These are phyloP conservation scores for Larix kaempferi DNA, from an alignment of 75 land plant species.

Conservation along the genomic window DNA sequence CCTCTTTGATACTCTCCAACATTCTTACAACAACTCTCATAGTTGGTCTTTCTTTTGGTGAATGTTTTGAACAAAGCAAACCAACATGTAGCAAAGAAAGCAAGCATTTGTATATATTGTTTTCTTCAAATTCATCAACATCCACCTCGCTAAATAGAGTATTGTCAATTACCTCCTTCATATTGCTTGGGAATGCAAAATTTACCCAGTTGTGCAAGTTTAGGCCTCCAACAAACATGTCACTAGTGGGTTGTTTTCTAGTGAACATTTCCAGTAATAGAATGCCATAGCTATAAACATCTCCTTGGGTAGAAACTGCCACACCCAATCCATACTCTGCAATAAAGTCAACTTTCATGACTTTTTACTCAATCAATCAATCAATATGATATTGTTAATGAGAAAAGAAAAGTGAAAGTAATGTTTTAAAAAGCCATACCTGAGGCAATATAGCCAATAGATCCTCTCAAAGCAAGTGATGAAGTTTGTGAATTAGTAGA, in stretches of 20 bases:
- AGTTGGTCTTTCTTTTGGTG: constrained; percentile 27
- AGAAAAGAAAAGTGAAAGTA: neutral
- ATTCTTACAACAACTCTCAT: constrained; percentile 25
- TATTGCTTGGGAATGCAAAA: neutral
- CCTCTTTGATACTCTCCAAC: neutral
- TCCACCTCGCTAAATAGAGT: neutral
- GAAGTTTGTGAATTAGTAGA: neutral
- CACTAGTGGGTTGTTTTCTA: neutral
- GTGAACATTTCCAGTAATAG: constrained; percentile 29
- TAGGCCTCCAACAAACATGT: neutral
- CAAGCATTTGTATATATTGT: neutral
- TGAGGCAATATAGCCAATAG: constrained; percentile 2
- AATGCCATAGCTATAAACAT: constrained; percentile 35
- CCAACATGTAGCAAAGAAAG: constrained; percentile 8
- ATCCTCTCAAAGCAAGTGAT: neutral
- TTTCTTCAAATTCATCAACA: neutral
- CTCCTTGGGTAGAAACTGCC: constrained; percentile 22
- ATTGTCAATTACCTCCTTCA: neutral
- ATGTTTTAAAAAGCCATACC: neutral
- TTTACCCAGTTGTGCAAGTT: neutral
- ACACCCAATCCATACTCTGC: constrained; percentile 19
- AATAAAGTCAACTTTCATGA: neutral
- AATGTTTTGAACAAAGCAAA: constrained; percentile 23
- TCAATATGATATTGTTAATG: neutral
- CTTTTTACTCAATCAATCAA: neutral